These are phyloP conservation scores for Mycena galericulata DNA, from an alignment of 768 basidiomycete genomes.

Conservation along the genomic window DNA sequence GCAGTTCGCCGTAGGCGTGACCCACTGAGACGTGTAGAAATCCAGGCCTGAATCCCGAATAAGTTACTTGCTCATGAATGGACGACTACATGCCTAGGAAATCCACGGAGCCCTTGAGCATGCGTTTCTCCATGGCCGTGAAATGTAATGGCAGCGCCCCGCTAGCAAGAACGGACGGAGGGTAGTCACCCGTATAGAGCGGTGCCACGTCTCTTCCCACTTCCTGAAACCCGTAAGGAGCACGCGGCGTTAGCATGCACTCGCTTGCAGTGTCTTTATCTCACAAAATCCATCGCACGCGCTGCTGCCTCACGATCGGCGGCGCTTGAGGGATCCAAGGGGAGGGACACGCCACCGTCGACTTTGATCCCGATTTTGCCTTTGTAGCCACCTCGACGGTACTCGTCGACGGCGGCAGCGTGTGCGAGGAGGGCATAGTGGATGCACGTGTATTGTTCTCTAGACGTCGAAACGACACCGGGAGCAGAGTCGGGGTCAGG, in stretches of 20 bases:
- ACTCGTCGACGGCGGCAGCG: slow-evolving; percentile 35
- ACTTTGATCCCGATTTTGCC: slow-evolving; percentile 36
- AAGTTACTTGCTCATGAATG: neutral
- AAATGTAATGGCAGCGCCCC: slow-evolving; percentile 28
- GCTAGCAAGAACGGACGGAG: slow-evolving; percentile 27
- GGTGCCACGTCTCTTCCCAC: slow-evolving; percentile 34
- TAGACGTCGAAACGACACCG: slow-evolving; percentile 23
- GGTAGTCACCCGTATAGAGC: slow-evolving; percentile 36
- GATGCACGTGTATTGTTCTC: slow-evolving; percentile 32
- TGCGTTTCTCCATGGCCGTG: slow-evolving; percentile 24
- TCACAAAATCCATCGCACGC: slow-evolving; percentile 35
- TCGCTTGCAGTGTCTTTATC: neutral
- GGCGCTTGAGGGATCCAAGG: slow-evolving; percentile 23
- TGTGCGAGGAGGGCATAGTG: slow-evolving; percentile 33
- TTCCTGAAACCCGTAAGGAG: slow-evolving; percentile 24
- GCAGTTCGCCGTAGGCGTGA: slow-evolving; percentile 28
- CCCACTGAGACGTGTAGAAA: slow-evolving; percentile 37
- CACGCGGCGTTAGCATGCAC: too few species aligned
- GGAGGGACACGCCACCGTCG: slow-evolving; percentile 32
- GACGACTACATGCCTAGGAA: slow-evolving; percentile 23
- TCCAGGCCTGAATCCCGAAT: slow-evolving; percentile 27
- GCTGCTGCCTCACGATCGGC: slow-evolving; percentile 31
- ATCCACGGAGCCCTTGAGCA: slow-evolving; percentile 35
- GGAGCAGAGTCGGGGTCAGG: slow-evolving; percentile 28
- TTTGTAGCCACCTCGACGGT: slow-evolving; percentile 31